phyloP scores from a whole-genome alignment of 768 basidiomycete genomes.

The Tricholoma matsutake region DNA sequence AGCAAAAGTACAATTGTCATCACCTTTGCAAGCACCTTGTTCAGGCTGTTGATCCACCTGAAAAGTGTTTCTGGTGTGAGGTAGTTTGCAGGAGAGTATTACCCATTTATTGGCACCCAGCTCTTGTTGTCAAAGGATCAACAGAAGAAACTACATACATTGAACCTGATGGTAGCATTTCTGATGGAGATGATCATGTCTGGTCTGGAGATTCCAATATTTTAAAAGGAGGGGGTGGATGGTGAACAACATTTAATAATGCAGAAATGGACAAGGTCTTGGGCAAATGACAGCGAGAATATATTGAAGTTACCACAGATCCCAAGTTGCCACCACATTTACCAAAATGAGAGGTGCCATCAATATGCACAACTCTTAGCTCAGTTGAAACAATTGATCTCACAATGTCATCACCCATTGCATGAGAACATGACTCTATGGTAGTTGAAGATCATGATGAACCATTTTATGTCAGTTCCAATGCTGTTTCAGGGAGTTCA shows the following conservation, averaged over 20 bases:
- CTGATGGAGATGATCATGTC: constrained; percentile 20
- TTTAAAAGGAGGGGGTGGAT: constrained; percentile 6
- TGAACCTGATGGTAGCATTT: constrained; percentile 12
- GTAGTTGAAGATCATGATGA: background rate
- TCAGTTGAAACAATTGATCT: constrained; percentile 7
- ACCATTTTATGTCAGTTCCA: background rate
- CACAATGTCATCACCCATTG: constrained; percentile 5
- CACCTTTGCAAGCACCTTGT: constrained; percentile 34
- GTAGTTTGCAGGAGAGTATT: constrained; percentile 16
- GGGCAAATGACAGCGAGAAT: constrained; percentile 1
- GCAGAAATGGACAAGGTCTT: constrained; percentile 4
- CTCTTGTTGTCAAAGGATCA: background rate
- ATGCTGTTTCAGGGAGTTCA: constrained; percentile 5
- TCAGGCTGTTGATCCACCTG: constrained; percentile 19
- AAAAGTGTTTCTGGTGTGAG: constrained; percentile 16
- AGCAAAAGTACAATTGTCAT: constrained; percentile 23
- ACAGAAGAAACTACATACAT: background rate
- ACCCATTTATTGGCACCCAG: constrained; percentile 24
- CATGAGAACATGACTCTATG: background rate
- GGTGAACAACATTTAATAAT: constrained; percentile 2
- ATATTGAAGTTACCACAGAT: constrained; percentile 3
- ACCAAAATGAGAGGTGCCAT: constrained; percentile 3
- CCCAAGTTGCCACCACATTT: background rate
- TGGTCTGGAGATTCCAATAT: constrained; percentile 13
- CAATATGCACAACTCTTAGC: background rate